These are phyloP conservation scores for Colletotrichum melonis DNA, from an alignment of 2,329 filamentous ascomycete species.

Conservation along the genomic window DNA sequence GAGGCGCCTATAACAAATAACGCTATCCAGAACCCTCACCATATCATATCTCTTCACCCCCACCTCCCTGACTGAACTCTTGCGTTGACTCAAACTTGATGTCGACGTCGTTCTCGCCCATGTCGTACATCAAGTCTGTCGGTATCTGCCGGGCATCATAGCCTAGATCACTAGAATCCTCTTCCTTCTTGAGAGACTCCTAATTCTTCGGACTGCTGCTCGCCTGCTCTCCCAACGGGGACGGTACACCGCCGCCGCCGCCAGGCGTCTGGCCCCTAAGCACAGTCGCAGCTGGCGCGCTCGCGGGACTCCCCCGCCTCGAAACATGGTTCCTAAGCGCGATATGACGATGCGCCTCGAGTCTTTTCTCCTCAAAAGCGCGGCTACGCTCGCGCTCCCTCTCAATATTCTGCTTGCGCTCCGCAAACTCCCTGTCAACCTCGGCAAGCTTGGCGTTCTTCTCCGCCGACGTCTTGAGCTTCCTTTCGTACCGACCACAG, in stretches of 20 bases:
- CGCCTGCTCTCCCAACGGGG: neutral
- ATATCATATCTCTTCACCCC: neutral
- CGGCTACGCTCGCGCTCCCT: constrained; percentile 61
- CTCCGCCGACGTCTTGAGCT: constrained; percentile 52
- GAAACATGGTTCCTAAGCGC: constrained; percentile 28
- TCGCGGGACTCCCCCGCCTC: constrained; percentile 34
- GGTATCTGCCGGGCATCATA: neutral
- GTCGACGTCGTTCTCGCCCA: neutral
- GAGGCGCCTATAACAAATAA: neutral
- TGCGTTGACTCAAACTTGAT: neutral
- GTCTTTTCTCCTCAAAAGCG: constrained; percentile 60
- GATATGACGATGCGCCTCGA: constrained; percentile 57
- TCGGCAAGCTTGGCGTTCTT: constrained; percentile 54
- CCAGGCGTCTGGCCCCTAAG: constrained; percentile 23
- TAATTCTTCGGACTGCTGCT: neutral
- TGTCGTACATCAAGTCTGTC: neutral
- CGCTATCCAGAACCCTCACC: neutral
- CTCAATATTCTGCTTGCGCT: constrained; percentile 53
- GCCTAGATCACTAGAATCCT: neutral
- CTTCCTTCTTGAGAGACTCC: neutral
- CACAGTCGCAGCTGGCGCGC: constrained; percentile 30
- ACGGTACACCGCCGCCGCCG: neutral
- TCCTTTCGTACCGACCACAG: constrained; percentile 58
- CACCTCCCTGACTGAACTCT: neutral
- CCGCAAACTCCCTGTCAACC: constrained; percentile 56